Conservation (phyloP, 2,329 filamentous ascomycete species). For the Dichotomopilus funicola region DNA sequence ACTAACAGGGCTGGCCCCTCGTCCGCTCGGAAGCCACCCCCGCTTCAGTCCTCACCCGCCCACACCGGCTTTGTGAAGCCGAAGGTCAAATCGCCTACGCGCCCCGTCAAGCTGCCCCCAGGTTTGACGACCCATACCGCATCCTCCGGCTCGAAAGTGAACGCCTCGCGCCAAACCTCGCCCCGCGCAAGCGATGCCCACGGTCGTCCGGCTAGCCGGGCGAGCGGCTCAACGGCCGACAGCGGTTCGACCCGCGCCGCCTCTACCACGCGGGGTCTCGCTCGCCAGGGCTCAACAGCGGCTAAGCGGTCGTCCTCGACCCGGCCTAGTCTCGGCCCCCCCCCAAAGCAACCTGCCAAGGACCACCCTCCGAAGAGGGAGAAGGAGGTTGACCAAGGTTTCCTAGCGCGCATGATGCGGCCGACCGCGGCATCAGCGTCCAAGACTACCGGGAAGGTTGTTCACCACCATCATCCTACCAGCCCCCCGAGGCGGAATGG, state of each 20-base stretch:
- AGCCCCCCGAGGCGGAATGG: conserved; percentile 39
- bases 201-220: conserved; percentile 41
- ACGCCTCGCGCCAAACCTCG: conserved; percentile 34
- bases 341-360: conserved; percentile 50
- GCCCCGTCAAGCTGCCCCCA: conserved; percentile 58
- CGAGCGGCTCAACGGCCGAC: conserved; percentile 32
- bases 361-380: conserved; percentile 44
- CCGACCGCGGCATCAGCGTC: conserved; percentile 64
- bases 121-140: conserved; percentile 65
- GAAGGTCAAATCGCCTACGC: conserved; percentile 62
- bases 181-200: conserved; percentile 34
- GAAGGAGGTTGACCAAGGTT: conserved; percentile 58
- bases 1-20: conserved; percentile 30
- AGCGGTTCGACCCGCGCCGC: conserved; percentile 21
- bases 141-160: conserved; percentile 58
- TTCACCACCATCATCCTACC: conserved; percentile 30
- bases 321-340: conserved; percentile 48
- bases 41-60: conserved; percentile 37
- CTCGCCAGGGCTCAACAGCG: conserved; percentile 38
- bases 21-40: conserved; percentile 37
- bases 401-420: conserved; percentile 76
- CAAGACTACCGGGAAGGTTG: conserved; percentile 58
- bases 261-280: conserved; percentile 30
- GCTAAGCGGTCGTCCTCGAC: conserved; percentile 34
- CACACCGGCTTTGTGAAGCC: conserved; percentile 47